Base-by-base conservation (phyloP, 2,329 filamentous ascomycete genomes). In the Ascocoryne sarcoides region DNA sequence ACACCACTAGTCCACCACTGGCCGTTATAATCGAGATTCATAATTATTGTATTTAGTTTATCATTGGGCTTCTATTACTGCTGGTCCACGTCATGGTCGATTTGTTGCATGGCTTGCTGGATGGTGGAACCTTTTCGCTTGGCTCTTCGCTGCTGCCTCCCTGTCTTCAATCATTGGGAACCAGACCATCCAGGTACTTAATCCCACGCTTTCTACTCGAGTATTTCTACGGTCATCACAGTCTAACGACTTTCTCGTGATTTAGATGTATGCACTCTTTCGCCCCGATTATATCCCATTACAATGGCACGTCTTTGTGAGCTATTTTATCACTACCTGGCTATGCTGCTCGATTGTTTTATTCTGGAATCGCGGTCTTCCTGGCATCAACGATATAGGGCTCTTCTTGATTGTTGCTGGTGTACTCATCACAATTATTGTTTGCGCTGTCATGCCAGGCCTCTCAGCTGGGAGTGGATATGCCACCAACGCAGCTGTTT, bases 391-490 rank as follows among this genome's bases (percentile, higher is more conserved):
- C 42, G 66, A 69, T 14, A 50, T 75, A 3, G 75, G 74, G 3
- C 61, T 74, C 8, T 65, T 71, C 46, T 55, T 72, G 23, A 66
- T 73, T 19, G 45, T 76, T 10, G 64, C 36, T 62, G 73, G 73
- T 3, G 66, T 72, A 26, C 54, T 78, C 39, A 59, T 78, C 38
- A 74, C 72, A 0, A 61, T 77, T 26, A 47, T 78, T 32, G 70
- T 75, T 4, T 70, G 71, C 10, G 65, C 70, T 1, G 69, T 70
- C 36, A 76, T 79, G 68, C 69, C 69, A 3, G 12, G 7, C 12
- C 7, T 26, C 23, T n/a, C n/a, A n/a, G 20, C 15, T 4, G 32
- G 32, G 3, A 54, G 52, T n/a, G 66, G 62, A 2, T 55, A 66
- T 45, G 65, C 64, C 8, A 55, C 50, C 0, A 59, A 54, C 23